These are phyloP conservation scores for Fusarium sororula DNA, from an alignment of 2,329 filamentous ascomycete species.

Conservation along the genomic window DNA sequence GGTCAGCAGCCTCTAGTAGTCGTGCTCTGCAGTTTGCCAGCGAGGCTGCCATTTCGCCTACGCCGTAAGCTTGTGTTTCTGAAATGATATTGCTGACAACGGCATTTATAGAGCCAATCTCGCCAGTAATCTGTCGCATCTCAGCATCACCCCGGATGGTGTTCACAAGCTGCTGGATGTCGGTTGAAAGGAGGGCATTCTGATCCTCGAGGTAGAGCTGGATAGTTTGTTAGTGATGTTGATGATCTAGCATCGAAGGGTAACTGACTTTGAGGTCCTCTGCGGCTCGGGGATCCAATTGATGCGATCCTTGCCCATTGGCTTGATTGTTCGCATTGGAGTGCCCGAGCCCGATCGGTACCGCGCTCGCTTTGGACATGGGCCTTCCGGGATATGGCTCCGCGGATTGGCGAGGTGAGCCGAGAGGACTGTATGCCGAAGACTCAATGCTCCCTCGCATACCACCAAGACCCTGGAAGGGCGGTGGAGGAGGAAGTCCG, in stretches of 20 bases:
- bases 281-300: slow-evolving; percentile 51
- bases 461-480: slow-evolving; percentile 67
- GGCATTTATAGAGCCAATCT: slow-evolving; percentile 75
- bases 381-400: slow-evolving; percentile 52
- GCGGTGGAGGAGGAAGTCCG: slow-evolving; percentile 59
- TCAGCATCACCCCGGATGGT: slow-evolving; percentile 73
- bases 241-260: neutral
- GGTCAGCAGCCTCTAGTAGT: slow-evolving; percentile 70
- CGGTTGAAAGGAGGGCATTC: slow-evolving; percentile 79
- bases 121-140: slow-evolving; percentile 71
- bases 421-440: slow-evolving; percentile 78
- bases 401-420: slow-evolving; percentile 70
- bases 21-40: slow-evolving; percentile 71
- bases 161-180: slow-evolving; percentile 82
- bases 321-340: slow-evolving; percentile 45
- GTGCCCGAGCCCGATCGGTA: slow-evolving; percentile 52
- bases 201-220: slow-evolving; percentile 85
- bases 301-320: slow-evolving; percentile 53
- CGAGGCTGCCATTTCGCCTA: slow-evolving; percentile 61
- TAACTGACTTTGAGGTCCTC: slow-evolving; percentile 60
- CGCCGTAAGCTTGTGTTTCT: slow-evolving; percentile 68
- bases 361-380: slow-evolving; percentile 42
- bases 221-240: slow-evolving; percentile 1
- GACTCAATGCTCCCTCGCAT: slow-evolving; percentile 71
- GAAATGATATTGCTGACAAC: slow-evolving; percentile 76